These are phyloP conservation scores for Conidiobolus coronatus DNA, from an alignment of 371 early-diverging fungal species.

Conservation along the genomic window DNA sequence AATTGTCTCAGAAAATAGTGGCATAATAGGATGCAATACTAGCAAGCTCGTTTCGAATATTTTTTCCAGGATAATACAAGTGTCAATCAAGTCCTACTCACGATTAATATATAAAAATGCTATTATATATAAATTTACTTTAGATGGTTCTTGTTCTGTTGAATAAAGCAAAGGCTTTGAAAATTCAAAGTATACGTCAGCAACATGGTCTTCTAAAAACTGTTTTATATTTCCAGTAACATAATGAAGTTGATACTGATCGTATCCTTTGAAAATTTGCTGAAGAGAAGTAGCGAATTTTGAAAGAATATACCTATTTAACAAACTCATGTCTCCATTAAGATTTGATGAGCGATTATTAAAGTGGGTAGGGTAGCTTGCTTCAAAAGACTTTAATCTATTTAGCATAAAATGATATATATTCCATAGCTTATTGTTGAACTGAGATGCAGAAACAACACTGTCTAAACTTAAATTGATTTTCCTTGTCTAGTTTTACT, in stretches of 20 bases:
- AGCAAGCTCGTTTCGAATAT: neutral
- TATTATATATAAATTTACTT: neutral
- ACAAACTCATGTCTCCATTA: conserved; percentile 24
- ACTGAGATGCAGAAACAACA: conserved; percentile 77
- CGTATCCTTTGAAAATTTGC: conserved; percentile 36
- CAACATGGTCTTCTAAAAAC: conserved; percentile 83
- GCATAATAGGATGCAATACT: conserved; percentile 3
- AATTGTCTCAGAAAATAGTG: neutral
- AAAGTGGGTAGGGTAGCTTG: neutral
- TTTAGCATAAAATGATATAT: conserved; percentile 46
- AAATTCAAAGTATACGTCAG: conserved; percentile 89
- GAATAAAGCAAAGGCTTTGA: conserved; percentile 28
- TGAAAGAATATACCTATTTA: conserved; percentile 65
- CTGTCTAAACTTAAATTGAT: conserved; percentile 92
- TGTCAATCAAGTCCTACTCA: neutral
- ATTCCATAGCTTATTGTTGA: conserved; percentile 99
- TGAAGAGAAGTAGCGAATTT: conserved; percentile 48
- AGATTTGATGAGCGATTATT: neutral
- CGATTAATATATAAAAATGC: neutral
- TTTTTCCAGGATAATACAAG: neutral
- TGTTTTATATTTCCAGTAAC: conserved; percentile 66
- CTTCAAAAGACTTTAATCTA: conserved; percentile 16
- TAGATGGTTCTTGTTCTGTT: neutral
- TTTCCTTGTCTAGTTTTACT: conserved; percentile 35
- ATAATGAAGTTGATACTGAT: conserved; percentile 49